Evolutionary conservation across 1,284 basidiomycete genomes (phyloP).

Genomic region (Microbotryomycetes sp.): DNA sequence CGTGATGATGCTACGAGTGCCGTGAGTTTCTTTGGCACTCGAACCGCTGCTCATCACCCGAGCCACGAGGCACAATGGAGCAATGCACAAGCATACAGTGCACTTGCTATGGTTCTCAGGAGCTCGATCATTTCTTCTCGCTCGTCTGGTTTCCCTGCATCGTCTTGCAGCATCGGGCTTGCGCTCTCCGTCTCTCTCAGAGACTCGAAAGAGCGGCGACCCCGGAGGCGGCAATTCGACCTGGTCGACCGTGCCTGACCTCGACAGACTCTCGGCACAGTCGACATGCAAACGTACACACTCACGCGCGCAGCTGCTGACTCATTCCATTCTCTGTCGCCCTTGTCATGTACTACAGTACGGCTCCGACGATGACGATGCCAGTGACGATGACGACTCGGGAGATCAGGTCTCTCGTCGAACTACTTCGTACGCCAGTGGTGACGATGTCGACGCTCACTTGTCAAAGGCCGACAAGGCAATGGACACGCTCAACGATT

Average conservation of each 20-base stretch:
- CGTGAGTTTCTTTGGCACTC: not conserved
- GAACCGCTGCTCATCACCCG: too few relatives aligned
- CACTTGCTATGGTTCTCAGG: not conserved
- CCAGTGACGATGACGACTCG: not conserved
- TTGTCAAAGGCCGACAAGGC: conserved; percentile 12
- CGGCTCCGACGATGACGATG: conserved; percentile 16
- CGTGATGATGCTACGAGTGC: conserved; percentile 6
- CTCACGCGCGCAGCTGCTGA: too few relatives aligned
- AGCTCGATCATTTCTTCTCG: not conserved
- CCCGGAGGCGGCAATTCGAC: too few relatives aligned
- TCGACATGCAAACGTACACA: too few relatives aligned
- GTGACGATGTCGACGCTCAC: conserved; percentile 12
- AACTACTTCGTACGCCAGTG: conserved; percentile 7
- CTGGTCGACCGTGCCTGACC: too few relatives aligned
- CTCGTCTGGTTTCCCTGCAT: not conserved
- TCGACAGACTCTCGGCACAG: too few relatives aligned
- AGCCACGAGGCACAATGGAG: not conserved
- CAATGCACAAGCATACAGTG: not conserved
- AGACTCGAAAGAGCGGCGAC: too few relatives aligned
- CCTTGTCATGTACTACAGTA: too few relatives aligned
- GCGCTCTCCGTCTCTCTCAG: too few relatives aligned
- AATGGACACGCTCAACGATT: conserved; percentile 17
- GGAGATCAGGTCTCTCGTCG: conserved; percentile 8
- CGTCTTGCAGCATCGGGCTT: not conserved
- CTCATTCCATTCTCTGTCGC: too few relatives aligned